A percentile compares a stretch with the other conserved stretches of the same genome.
These are phyloP conservation scores for Solanum rostratum DNA, from an alignment of 257 asterid species.

Conservation along the genomic window DNA sequence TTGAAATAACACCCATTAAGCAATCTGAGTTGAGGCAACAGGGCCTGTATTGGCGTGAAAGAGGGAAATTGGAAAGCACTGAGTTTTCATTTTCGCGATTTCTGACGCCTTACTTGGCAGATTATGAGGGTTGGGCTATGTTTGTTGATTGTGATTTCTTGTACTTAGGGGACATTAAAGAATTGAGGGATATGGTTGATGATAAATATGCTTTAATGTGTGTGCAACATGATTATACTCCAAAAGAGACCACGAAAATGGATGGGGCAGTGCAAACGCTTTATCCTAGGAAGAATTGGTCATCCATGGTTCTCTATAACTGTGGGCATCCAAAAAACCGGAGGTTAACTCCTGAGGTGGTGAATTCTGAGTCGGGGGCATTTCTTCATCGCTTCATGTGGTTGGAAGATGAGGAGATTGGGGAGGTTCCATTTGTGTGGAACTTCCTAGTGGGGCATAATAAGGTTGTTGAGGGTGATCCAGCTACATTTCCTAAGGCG, in stretches of 20 bases:
- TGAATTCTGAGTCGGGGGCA: slow-evolving; percentile 68
- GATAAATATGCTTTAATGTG: slow-evolving; percentile 77
- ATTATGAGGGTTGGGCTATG: slow-evolving; percentile 80
- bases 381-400: slow-evolving; percentile 81
- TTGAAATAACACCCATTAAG: slow-evolving; percentile 60
- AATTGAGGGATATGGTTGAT: slow-evolving; percentile 40
- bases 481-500: slow-evolving; percentile 51
- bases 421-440: slow-evolving; percentile 81
- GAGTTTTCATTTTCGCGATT: slow-evolving; percentile 80
- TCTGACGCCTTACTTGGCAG: slow-evolving; percentile 52
- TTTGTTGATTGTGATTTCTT: slow-evolving; percentile 86
- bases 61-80: slow-evolving; percentile 75
- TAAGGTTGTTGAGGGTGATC: slow-evolving; percentile 51
- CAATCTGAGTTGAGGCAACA: slow-evolving; percentile 55
- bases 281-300: slow-evolving; percentile 93
- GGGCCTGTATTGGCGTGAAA: slow-evolving; percentile 73
- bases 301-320: slow-evolving; percentile 84
- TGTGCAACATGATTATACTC: slow-evolving; percentile 79
- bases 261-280: slow-evolving; percentile 79
- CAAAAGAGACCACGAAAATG: slow-evolving; percentile 82
- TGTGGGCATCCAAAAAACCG: slow-evolving; percentile 64
- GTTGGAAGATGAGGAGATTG: slow-evolving; percentile 73
- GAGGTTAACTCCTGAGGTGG: slow-evolving; percentile 53
- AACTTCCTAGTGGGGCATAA: slow-evolving; percentile 81
- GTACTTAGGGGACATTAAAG: slow-evolving; percentile 53